A percentile compares a stretch with the other conserved stretches of the same genome.
Evolutionary conservation across 768 basidiomycete genomes (phyloP).

Genomic region (Hemileccinum rubropunctum): DNA sequence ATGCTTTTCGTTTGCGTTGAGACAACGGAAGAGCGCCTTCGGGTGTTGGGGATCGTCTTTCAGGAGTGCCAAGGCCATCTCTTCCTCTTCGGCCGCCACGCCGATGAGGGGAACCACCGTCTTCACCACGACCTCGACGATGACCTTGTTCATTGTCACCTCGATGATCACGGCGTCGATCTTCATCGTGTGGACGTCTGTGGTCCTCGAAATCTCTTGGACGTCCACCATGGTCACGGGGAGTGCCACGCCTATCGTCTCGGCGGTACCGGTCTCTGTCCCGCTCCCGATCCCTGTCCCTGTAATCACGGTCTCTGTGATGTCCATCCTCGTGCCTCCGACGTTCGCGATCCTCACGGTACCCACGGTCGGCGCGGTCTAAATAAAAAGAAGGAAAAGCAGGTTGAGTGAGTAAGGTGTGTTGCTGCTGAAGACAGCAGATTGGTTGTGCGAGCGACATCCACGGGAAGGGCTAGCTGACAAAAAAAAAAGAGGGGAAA

Average conservation of each 20-base stretch:
- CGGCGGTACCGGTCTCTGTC: conserved; percentile 40
- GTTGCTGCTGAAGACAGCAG: conserved; percentile 41
- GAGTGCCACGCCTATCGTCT: conserved; percentile 51
- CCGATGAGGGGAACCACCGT: conserved; percentile 37
- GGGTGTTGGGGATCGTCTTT: conserved; percentile 87
- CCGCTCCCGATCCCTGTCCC: conserved; percentile 38
- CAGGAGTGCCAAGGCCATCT: conserved; percentile 62
- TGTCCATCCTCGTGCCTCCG: conserved; percentile 60
- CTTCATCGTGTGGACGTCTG: conserved; percentile 45
- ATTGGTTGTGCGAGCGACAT: conserved; percentile 39
- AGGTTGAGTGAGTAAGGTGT: conserved; percentile 50
- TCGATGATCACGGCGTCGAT: conserved; percentile 47
- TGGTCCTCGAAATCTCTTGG: conserved; percentile 47
- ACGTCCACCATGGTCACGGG: conserved; percentile 45
- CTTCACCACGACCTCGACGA: conserved; percentile 37
- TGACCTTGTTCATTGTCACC: conserved; percentile 40
- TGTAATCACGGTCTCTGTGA: conserved; percentile 51
- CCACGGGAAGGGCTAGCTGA: conserved; percentile 63
- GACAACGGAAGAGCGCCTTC: conserved; percentile 77
- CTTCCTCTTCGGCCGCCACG: conserved; percentile 46
- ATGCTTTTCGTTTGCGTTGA: conserved; percentile 84
- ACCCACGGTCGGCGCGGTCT: conserved; percentile 51
- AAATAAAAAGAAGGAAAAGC: conserved; percentile 46
- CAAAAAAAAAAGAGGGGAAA: conserved; percentile 22
- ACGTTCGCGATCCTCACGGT: conserved; percentile 62